A percentile compares a stretch with the other conserved stretches of the same genome.
These are phyloP conservation scores for Globisporangium megalacanthum DNA, from an alignment of 352 stramenopile genomes.

Conservation along the genomic window DNA sequence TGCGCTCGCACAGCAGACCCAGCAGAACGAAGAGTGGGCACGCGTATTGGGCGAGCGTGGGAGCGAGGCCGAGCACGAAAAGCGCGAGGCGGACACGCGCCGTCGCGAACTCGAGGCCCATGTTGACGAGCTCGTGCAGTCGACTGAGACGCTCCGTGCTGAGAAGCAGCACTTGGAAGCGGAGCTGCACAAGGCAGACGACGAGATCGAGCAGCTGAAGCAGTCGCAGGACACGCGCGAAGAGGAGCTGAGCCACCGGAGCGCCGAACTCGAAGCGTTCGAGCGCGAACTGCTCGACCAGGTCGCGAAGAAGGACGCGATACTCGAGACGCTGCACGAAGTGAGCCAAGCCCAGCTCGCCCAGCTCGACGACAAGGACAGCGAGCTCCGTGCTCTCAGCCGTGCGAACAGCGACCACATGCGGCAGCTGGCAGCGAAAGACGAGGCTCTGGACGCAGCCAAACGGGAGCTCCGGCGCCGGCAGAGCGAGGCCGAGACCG, in stretches of 20 bases:
- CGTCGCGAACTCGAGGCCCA: slow-evolving; percentile 12
- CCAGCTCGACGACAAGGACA: slow-evolving; percentile 24
- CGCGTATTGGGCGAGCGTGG: slow-evolving; percentile 36
- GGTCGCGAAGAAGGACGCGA: slow-evolving; percentile 8
- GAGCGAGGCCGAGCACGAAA: slow-evolving; percentile 33
- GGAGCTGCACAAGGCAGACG: slow-evolving; percentile 8
- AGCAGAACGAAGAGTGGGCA: slow-evolving; percentile 22
- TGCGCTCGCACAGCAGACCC: slow-evolving; percentile 18
- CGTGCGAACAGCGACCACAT: slow-evolving; percentile 19
- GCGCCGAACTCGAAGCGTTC: slow-evolving; percentile 3
- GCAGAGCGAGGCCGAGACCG: slow-evolving; percentile 13
- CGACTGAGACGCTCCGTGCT: not conserved
- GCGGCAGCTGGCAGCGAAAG: slow-evolving; percentile 17
- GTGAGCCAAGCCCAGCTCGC: slow-evolving; percentile 19
- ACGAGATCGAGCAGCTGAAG: slow-evolving; percentile 5
- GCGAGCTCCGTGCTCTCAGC: slow-evolving; percentile 18
- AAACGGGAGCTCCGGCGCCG: slow-evolving; percentile 16
- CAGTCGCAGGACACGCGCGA: not conserved
- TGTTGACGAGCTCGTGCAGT: slow-evolving; percentile 8
- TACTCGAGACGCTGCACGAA: slow-evolving; percentile 8
- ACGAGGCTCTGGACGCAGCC: slow-evolving; percentile 22
- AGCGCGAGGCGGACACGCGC: slow-evolving; percentile 15
- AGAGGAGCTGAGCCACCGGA: slow-evolving; percentile 1
- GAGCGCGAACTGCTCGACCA: slow-evolving; percentile 7
- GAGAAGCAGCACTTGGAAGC: slow-evolving; percentile 11